Base-by-base conservation (phyloP, 2,329 filamentous ascomycete genomes). In the Celoporthe dispersa region DNA sequence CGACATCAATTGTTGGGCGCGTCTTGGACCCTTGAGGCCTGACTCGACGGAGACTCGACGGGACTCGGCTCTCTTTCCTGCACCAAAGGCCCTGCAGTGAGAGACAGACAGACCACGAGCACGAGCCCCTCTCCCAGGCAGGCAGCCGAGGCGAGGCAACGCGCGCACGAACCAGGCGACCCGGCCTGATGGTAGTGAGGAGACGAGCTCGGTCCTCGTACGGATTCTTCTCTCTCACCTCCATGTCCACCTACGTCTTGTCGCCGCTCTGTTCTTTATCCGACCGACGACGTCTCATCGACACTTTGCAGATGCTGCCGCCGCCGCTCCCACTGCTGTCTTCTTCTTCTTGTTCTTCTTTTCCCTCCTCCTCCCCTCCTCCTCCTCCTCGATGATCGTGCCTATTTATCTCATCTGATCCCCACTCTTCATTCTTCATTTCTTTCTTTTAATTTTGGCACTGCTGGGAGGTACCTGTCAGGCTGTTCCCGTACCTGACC, bases 171-270 rank as follows among this genome's bases (percentile, higher is more conserved):
- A 53, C 62, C 62, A 57, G 25, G 60, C 48, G 51, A 57, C 39
- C 60, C 51, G 61, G 33, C 57, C 33, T 59, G 37, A 63, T 69
- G 68, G 68, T 69, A 57, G 55, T 41, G 68, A 62, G 55, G 39
- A 62, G 59, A 25, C 63, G 44, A 41, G 37, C 55, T 51, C 63
- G 62, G 35, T 51, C 37, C 57, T 62, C 39, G 25, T 14, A 25
- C 60, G 25, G 31, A 8, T 37, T 25, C 60, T 14, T 37, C n/a
- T 22, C 25, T 33, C 33, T 35, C 67, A n/a, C 41, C 37, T 33
- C 53, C n/a, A 31, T 37, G 39, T 44, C 55, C 28, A 53, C 39
- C 66, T 62, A 31, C 12, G 11, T 55, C 14, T 35, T 35, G 16
- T 33, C 35, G 28, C 22, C 33, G 9, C 64, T 60, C 65, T 48